Evolutionary conservation across 2,329 filamentous ascomycete genomes (phyloP).

Genomic region (Penicillium sp.): DNA sequence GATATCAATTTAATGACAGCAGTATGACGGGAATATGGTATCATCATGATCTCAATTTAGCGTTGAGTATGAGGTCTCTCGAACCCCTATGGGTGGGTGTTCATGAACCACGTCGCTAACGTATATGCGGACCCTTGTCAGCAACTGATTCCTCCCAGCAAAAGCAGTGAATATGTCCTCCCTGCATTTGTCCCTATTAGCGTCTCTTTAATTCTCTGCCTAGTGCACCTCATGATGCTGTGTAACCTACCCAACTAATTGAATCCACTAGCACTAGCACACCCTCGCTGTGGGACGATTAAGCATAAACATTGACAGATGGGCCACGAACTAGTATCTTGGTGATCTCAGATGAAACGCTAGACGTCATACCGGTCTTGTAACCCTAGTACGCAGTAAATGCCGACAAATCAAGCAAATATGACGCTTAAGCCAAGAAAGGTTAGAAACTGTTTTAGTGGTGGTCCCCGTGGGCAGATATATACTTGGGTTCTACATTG

Average conservation of each 20-base stretch:
- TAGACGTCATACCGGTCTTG: conserved; percentile 8
- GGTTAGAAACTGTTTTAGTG: conserved; percentile 1
- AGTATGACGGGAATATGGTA: background rate
- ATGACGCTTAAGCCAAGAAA: background rate
- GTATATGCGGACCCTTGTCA: background rate
- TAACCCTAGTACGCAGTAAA: background rate
- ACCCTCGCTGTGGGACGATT: conserved; percentile 21
- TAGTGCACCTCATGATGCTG: background rate
- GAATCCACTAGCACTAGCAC: conserved; percentile 18
- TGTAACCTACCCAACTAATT: conserved; percentile 12
- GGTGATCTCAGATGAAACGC: conserved; percentile 7
- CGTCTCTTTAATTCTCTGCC: conserved; percentile 9
- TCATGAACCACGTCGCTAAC: background rate
- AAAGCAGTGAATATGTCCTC: conserved; percentile 3
- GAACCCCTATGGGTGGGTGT: background rate
- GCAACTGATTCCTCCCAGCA: background rate
- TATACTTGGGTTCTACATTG: too few species aligned
- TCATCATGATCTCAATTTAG: background rate
- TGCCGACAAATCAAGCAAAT: background rate
- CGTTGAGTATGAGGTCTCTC: background rate
- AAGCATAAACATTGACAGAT: conserved; percentile 27
- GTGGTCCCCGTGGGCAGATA: background rate
- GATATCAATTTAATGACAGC: background rate
- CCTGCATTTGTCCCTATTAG: conserved; percentile 4
- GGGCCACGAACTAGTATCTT: conserved; percentile 15